phyloP scores from a whole-genome alignment of 164 flowering plant genomes.

The Buxus sempervirens region DNA sequence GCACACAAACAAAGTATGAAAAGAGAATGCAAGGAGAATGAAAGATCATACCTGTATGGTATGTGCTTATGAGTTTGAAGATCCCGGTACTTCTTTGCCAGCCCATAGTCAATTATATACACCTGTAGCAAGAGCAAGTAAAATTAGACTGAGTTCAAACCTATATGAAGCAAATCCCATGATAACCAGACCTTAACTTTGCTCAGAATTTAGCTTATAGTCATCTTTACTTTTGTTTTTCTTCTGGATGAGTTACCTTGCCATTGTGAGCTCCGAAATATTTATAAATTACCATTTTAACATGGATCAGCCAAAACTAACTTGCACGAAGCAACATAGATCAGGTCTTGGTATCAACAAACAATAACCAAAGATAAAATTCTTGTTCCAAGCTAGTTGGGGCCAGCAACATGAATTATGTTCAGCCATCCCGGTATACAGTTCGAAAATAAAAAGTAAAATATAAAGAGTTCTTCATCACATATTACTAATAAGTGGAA shows the following conservation, averaged over 20 bases:
- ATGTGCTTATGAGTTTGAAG: conserved; percentile 58
- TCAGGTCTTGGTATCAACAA: background rate
- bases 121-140: conserved; percentile 28
- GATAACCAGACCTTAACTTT: background rate
- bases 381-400: too few species aligned
- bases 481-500: background rate
- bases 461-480: background rate
- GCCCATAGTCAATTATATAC: conserved; percentile 55
- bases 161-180: background rate
- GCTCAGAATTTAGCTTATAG: background rate
- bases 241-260: too few species aligned
- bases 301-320: background rate
- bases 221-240: background rate
- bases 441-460: too few species aligned
- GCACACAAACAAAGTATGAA: too few species aligned
- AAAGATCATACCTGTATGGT: conserved; percentile 43
- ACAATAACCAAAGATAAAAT: too few species aligned
- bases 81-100: conserved; percentile 56
- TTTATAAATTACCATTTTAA: too few species aligned
- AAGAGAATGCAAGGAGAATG: background rate
- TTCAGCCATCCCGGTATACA: too few species aligned
- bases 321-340: background rate
- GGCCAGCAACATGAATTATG: too few species aligned
- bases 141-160: background rate
- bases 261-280: too few species aligned